Evolutionary conservation across 345 rosid species (phyloP).

Genomic region (Euphorbia lathyris): DNA sequence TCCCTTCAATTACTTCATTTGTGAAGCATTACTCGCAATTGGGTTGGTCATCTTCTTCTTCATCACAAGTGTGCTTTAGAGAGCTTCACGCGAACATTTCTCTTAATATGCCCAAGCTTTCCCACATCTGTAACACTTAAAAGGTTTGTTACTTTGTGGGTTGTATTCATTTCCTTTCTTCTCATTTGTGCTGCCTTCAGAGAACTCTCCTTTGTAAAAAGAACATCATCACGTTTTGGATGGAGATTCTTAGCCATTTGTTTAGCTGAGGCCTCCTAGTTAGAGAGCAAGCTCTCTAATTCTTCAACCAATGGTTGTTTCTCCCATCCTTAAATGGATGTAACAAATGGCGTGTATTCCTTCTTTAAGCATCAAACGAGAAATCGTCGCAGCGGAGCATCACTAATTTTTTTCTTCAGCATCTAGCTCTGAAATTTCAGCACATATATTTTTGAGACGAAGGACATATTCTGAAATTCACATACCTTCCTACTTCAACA

Average conservation of each 20-base stretch:
- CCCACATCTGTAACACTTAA: not conserved
- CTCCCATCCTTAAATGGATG: not conserved
- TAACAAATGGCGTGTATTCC: not conserved
- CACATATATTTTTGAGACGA: not conserved
- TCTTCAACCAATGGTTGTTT: not conserved
- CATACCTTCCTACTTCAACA: not conserved
- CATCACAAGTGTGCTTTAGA: not conserved
- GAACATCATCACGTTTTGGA: not conserved
- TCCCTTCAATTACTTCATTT: not conserved
- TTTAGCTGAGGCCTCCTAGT: not conserved
- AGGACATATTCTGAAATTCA: conserved; percentile 1
- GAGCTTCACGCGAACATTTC: not conserved
- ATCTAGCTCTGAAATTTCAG: not conserved
- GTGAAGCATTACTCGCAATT: not conserved
- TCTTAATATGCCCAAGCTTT: not conserved
- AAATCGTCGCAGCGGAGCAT: not conserved
- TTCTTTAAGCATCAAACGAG: conserved; percentile 1
- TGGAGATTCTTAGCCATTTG: not conserved
- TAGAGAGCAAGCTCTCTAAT: conserved; percentile 1
- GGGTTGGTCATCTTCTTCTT: not conserved
- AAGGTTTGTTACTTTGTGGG: not conserved
- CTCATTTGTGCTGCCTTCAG: too few relatives aligned
- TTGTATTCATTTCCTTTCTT: too few relatives aligned
- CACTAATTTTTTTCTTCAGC: not conserved
- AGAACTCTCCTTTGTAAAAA: not conserved